These are phyloP conservation scores for Meira nashicola DNA, from an alignment of 1,284 basidiomycete species.

Conservation along the genomic window DNA sequence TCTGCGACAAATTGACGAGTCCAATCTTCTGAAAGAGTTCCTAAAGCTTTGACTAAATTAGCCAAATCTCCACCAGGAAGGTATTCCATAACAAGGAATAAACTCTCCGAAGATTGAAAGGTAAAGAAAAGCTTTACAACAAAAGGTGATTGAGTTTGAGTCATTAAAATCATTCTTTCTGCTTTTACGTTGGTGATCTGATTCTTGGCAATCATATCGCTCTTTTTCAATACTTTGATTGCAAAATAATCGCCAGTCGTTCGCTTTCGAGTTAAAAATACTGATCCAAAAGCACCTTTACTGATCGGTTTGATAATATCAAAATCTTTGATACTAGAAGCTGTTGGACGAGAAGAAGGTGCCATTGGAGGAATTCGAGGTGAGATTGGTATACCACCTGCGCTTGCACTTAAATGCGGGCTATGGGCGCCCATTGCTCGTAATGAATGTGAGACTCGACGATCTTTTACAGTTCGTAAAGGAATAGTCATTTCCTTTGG, in stretches of 20 bases:
- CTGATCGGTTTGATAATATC: conserved; percentile 99
- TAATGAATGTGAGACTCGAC: conserved; percentile 6
- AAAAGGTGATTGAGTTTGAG: conserved; percentile 97
- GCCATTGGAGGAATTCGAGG: conserved; percentile 76
- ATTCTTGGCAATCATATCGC: conserved; percentile 99
- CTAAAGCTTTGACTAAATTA: conserved; percentile 90
- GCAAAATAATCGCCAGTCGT: conserved; percentile 97
- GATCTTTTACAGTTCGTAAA: neutral
- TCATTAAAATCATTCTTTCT: conserved; percentile 98
- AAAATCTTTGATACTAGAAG: conserved; percentile 96
- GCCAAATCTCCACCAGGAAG: conserved; percentile 88
- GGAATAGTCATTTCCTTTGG: conserved; percentile 15
- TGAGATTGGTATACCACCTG: conserved; percentile 59
- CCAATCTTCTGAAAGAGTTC: conserved; percentile 91
- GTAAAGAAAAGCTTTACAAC: conserved; percentile 58
- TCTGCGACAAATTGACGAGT: conserved; percentile 93
- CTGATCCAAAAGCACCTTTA: conserved; percentile 93
- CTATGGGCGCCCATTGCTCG: conserved; percentile 21
- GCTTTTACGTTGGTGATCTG: conserved; percentile 99
- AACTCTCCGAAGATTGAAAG: conserved; percentile 55
- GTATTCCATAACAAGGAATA: conserved; percentile 57
- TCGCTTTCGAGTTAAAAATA: conserved; percentile 96
- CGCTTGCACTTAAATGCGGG: conserved; percentile 17
- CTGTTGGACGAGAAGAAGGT: conserved; percentile 70
- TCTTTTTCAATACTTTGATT: conserved; percentile 98